Percentiles rank a stretch among this genome's conserved stretches.
Conservation (phyloP, 441 rosid species). For the Populus hybrid region DNA sequence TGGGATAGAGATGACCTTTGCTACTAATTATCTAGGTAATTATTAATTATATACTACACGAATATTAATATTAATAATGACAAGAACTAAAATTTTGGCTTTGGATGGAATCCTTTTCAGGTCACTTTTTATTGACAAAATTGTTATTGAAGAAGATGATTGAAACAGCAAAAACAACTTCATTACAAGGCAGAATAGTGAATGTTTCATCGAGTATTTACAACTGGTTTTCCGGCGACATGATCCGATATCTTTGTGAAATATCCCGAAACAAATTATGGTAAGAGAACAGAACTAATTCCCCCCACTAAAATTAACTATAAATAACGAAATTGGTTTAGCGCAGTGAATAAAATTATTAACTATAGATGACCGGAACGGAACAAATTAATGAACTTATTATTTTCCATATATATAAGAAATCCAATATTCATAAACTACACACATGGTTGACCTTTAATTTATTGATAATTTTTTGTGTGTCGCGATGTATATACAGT, state of each 20-base stretch:
- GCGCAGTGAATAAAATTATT: background rate
- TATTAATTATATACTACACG: background rate
- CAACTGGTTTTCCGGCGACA: conserved; percentile 82
- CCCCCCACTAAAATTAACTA: background rate
- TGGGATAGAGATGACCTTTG: conserved; percentile 92
- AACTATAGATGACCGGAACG: background rate
- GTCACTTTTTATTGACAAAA: conserved; percentile 80
- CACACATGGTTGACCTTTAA: conserved; percentile 21
- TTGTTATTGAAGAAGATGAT: conserved; percentile 60
- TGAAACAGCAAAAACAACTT: conserved; percentile 55
- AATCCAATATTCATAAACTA: background rate
- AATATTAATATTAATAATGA: background rate
- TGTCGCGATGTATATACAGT: conserved; percentile 26
- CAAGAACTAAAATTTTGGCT: background rate
- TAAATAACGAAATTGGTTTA: background rate
- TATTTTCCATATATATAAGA: background rate
- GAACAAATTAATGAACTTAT: too few relatives aligned
- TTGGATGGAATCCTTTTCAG: conserved; percentile 28
- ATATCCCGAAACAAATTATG: conserved; percentile 62
- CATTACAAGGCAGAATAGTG: conserved; percentile 65
- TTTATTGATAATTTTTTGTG: background rate
- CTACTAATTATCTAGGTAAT: conserved; percentile 83
- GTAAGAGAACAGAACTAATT: background rate
- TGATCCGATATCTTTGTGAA: conserved; percentile 57
- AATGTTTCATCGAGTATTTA: conserved; percentile 77